A percentile compares a stretch with the other conserved stretches of the same genome.
These are phyloP conservation scores for Pinus tabuliformis DNA, from an alignment of 75 land plant species.

Conservation along the genomic window DNA sequence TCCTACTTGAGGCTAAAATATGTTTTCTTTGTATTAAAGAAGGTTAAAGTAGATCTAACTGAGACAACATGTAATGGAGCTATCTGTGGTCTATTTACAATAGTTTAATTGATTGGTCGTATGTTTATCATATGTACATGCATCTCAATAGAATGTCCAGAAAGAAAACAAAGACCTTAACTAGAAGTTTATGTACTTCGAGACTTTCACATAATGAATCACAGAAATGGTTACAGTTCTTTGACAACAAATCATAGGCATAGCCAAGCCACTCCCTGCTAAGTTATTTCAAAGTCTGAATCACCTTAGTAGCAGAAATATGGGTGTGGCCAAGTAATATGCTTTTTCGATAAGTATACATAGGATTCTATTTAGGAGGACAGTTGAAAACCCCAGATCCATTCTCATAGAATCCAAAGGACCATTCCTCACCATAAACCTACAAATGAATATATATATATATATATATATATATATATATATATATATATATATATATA, in stretches of 20 bases:
- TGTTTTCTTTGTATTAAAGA: not conserved
- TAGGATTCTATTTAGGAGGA: conserved; percentile 74
- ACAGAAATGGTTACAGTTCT: conserved; percentile 96
- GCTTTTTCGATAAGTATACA: conserved; percentile 88
- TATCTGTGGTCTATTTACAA: too few species aligned
- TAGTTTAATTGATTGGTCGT: not conserved
- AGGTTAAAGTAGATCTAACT: too few species aligned
- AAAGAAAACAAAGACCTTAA: conserved; percentile 24
- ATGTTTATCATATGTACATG: not conserved
- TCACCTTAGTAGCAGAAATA: conserved; percentile 51
- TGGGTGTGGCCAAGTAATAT: conserved; percentile 67
- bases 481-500: too few species aligned
- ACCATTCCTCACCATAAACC: conserved; percentile 95
- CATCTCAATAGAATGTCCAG: not conserved
- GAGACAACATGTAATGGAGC: too few species aligned
- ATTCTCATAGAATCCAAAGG: conserved; percentile 90
- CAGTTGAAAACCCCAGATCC: conserved; percentile 93
- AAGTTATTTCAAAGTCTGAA: conserved; percentile 58
- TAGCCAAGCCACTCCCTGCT: conserved; percentile 79
- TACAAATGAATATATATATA: conserved; percentile 25
- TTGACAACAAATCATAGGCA: conserved; percentile 72
- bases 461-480: too few species aligned
- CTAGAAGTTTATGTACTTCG: conserved; percentile 76
- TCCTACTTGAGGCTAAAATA: not conserved
- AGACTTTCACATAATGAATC: conserved; percentile 76